These are phyloP conservation scores for Emericellopsis cladophorae DNA, from an alignment of 2,329 filamentous ascomycete species.

Conservation along the genomic window DNA sequence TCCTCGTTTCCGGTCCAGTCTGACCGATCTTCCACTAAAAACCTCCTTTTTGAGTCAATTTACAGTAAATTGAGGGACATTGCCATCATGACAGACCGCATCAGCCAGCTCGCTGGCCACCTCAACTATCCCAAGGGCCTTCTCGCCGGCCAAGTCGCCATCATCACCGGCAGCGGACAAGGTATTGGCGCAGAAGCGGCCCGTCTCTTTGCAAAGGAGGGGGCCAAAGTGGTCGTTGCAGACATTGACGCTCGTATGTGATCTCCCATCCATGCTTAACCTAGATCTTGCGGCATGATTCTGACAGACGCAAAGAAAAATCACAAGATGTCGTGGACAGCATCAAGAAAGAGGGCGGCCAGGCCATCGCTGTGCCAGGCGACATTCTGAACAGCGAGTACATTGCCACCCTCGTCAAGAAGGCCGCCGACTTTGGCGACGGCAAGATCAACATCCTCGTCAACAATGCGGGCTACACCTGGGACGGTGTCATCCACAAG, in stretches of 20 bases:
- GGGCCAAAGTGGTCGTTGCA: constrained; percentile 70
- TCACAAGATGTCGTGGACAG: constrained; percentile 51
- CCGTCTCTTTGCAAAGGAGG: constrained; percentile 74
- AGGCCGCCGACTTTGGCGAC: constrained; percentile 65
- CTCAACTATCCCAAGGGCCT: constrained; percentile 74
- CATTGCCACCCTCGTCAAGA: constrained; percentile 57
- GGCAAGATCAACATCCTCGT: constrained; percentile 88
- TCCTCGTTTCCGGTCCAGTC: background rate
- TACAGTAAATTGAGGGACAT: background rate
- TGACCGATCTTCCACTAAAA: background rate
- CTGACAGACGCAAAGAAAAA: constrained; percentile 39
- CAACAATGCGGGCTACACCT: constrained; percentile 87
- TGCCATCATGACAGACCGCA: constrained; percentile 38
- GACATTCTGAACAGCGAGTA: constrained; percentile 65
- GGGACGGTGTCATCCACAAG: constrained; percentile 89
- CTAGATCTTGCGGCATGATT: background rate
- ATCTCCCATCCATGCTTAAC: background rate
- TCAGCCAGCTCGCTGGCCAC: constrained; percentile 62
- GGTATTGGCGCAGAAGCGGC: constrained; percentile 82
- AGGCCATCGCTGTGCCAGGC: constrained; percentile 61
- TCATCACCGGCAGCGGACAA: constrained; percentile 77
- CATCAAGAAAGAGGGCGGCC: constrained; percentile 56
- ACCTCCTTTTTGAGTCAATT: background rate
- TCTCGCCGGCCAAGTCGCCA: constrained; percentile 68
- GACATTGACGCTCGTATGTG: constrained; percentile 63